Conservation (phyloP, 371 early-diverging fungal genomes). For the Scutellospora calospora region DNA sequence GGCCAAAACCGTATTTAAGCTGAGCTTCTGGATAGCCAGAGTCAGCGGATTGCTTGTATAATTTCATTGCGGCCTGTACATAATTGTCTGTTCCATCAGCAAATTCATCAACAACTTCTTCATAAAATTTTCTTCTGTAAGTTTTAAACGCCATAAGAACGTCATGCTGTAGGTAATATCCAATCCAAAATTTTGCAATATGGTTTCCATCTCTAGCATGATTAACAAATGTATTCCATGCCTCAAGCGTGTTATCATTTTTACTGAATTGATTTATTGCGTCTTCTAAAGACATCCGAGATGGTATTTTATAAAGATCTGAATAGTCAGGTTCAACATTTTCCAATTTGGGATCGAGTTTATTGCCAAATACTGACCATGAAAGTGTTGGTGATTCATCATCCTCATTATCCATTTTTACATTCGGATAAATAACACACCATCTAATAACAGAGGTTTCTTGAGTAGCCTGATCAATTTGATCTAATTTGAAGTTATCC, state of each 20-base stretch:
- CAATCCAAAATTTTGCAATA: slow-evolving; percentile 15
- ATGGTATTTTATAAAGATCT: too few species aligned
- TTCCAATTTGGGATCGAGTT: too few species aligned
- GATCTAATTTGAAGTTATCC: too few species aligned
- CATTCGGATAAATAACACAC: too few species aligned
- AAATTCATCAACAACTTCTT: not conserved
- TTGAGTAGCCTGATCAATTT: too few species aligned
- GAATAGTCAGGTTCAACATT: too few species aligned
- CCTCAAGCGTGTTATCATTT: not conserved
- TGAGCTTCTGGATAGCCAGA: slow-evolving; percentile 6
- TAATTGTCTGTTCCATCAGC: not conserved
- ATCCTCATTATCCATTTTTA: too few species aligned
- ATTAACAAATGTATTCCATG: not conserved
- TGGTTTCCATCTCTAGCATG: not conserved
- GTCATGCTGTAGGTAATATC: slow-evolving; percentile 26
- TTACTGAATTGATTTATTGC: not conserved
- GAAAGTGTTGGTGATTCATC: too few species aligned
- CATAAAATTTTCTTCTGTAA: not conserved
- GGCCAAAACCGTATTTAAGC: slow-evolving; percentile 9
- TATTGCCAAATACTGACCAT: too few species aligned
- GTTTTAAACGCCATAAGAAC: not conserved
- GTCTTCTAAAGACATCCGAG: too few species aligned
- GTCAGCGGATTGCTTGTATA: slow-evolving; percentile 26
- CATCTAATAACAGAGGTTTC: too few species aligned
- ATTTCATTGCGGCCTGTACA: not conserved